A percentile compares a stretch with the other conserved stretches of the same genome.
Conservation (phyloP, 2,329 filamentous ascomycete genomes). For the Paracoccidioides brasiliensis region DNA sequence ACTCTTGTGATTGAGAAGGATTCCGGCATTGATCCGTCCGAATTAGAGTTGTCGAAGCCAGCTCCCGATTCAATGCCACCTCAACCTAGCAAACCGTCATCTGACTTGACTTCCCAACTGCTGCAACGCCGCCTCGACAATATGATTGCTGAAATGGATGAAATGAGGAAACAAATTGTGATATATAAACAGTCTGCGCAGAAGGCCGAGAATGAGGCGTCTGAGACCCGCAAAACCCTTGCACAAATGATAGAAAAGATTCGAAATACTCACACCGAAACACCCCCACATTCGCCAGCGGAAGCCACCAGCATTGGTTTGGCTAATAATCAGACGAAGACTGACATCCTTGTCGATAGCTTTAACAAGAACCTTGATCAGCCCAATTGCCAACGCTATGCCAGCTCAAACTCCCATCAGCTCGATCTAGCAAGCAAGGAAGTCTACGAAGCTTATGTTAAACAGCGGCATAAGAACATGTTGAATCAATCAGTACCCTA, state of each 20-base stretch:
- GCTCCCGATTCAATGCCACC: conserved; percentile 25
- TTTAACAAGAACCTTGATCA: conserved; percentile 8
- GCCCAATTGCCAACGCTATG: neutral
- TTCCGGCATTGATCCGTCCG: conserved; percentile 4
- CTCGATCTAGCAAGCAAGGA: conserved; percentile 25
- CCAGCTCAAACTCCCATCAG: neutral
- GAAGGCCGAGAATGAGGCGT: conserved; percentile 63
- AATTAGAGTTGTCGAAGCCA: conserved; percentile 11
- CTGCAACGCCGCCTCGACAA: conserved; percentile 61
- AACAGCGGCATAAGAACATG: conserved; percentile 21
- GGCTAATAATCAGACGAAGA: conserved; percentile 20
- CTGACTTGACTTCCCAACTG: conserved; percentile 28
- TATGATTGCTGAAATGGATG: conserved; percentile 67
- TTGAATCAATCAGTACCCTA: conserved; percentile 54
- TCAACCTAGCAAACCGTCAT: conserved; percentile 16
- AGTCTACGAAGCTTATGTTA: neutral
- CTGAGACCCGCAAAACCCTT: conserved; percentile 58
- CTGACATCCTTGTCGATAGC: conserved; percentile 30
- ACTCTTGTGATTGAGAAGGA: conserved; percentile 7
- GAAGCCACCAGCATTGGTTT: neutral
- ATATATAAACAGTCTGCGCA: conserved; percentile 66
- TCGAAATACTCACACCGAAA: conserved; percentile 50
- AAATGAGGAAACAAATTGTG: conserved; percentile 68
- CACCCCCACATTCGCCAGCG: conserved; percentile 31
- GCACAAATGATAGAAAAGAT: conserved; percentile 81